These are phyloP conservation scores for Capronia americana DNA, from an alignment of 2,329 filamentous ascomycete species.

Conservation along the genomic window DNA sequence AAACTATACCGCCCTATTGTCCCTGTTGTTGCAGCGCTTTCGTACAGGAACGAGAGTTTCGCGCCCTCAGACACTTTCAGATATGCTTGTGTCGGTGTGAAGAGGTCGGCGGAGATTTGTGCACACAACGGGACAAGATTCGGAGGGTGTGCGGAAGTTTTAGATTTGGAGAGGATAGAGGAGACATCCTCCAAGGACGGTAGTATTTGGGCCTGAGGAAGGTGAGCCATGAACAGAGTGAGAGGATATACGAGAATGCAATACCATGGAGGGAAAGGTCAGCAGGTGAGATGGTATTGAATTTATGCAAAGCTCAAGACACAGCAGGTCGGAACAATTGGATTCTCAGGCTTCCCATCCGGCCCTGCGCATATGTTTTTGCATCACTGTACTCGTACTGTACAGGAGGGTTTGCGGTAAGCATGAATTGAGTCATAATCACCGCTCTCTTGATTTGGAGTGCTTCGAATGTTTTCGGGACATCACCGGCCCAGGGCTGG, in stretches of 20 bases:
- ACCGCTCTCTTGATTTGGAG: conserved; percentile 14
- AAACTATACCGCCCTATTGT: conserved; percentile 96
- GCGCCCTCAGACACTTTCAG: conserved; percentile 68
- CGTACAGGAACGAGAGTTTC: conserved; percentile 90
- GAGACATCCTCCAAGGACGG: conserved; percentile 67
- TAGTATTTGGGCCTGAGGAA: conserved; percentile 56
- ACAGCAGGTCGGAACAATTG: background rate
- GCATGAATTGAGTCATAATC: conserved; percentile 13
- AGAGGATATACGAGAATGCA: background rate
- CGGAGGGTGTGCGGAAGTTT: conserved; percentile 62
- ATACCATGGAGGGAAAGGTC: conserved; percentile 8
- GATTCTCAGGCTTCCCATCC: background rate
- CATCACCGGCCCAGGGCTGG: conserved; percentile 1
- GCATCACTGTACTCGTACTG: background rate
- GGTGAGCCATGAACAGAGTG: conserved; percentile 20
- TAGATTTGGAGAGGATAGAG: conserved; percentile 61
- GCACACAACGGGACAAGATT: conserved; percentile 84
- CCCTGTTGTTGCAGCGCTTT: conserved; percentile 90
- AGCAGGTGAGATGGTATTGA: background rate
- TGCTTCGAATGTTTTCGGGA: conserved; percentile 1
- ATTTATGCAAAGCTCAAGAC: background rate
- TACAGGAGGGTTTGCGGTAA: conserved; percentile 2
- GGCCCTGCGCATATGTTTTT: background rate
- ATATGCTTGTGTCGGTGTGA: conserved; percentile 95
- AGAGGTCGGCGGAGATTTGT: conserved; percentile 86